A percentile compares a stretch with the other conserved stretches of the same genome.
Conservation (phyloP, 352 stramenopile species). For the Globisporangium solare region DNA sequence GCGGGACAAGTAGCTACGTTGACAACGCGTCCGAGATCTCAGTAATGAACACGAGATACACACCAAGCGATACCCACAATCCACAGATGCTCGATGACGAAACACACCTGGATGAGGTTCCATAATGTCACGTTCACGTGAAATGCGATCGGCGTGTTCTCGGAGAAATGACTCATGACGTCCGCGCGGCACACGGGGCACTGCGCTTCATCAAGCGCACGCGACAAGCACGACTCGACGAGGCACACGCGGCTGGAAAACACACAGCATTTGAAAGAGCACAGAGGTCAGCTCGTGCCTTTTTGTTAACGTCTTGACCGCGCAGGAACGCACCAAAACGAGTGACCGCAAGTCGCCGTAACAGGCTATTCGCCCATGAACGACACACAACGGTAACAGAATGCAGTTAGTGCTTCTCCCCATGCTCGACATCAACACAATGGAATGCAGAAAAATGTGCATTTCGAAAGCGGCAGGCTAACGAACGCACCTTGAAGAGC, state of each 20-base stretch:
- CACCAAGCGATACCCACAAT: too few species aligned
- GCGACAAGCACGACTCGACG: constrained; percentile 40
- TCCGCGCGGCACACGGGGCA: constrained; percentile 44
- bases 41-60: not conserved
- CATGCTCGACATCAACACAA: not conserved
- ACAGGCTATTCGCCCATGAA: constrained; percentile 23
- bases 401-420: too few species aligned
- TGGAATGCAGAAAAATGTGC: too few species aligned
- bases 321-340: constrained; percentile 34
- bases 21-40: too few species aligned
- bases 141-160: constrained; percentile 27
- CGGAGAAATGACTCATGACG: constrained; percentile 26
- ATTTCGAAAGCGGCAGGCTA: not conserved
- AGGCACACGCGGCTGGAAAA: constrained; percentile 38
- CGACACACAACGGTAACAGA: too few species aligned
- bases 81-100: not conserved
- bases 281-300: not conserved
- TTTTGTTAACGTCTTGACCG: not conserved
- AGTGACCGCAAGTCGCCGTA: constrained; percentile 41
- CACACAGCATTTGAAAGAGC: not conserved
- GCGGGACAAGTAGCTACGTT: constrained; percentile 34
- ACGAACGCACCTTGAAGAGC: constrained; percentile 37
- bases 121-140: constrained; percentile 67
- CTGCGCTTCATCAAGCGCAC: constrained; percentile 38
- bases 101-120: constrained; percentile 61